Conservation (phyloP, 2,329 filamentous ascomycete genomes). For the Claviceps sp. region DNA sequence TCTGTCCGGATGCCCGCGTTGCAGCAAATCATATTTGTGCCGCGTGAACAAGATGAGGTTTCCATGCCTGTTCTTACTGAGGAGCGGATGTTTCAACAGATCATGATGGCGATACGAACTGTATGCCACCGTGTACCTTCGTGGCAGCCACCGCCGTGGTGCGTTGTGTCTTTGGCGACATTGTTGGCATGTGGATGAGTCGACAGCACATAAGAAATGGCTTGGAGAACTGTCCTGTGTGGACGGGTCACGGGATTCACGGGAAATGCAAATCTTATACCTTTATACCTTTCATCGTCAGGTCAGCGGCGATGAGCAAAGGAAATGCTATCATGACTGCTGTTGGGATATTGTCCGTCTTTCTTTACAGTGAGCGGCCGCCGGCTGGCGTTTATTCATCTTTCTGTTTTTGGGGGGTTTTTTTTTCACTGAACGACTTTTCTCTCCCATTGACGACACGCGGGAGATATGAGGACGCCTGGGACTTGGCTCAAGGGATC, state of each 20-base stretch:
- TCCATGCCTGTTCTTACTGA: slow-evolving; percentile 17
- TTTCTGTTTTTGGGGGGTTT: background rate
- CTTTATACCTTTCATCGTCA: background rate
- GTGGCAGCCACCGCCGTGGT: slow-evolving; percentile 25
- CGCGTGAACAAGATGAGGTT: slow-evolving; percentile 21
- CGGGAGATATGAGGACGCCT: background rate
- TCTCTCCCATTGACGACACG: background rate
- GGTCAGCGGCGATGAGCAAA: background rate
- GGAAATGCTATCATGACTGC: too few species aligned
- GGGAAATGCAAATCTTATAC: background rate
- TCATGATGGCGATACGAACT: slow-evolving; percentile 22
- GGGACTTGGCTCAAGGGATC: too few species aligned
- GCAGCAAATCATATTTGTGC: slow-evolving; percentile 31
- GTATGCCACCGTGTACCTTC: slow-evolving; percentile 17
- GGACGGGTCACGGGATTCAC: too few species aligned
- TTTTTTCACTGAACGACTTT: background rate
- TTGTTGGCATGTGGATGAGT: slow-evolving; percentile 4
- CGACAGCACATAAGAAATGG: background rate
- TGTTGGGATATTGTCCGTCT: background rate
- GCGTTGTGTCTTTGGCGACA: slow-evolving; percentile 17
- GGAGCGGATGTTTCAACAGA: slow-evolving; percentile 23
- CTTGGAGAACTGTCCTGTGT: too few species aligned
- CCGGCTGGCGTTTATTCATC: background rate
- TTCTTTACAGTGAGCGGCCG: background rate
- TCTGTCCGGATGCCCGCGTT: slow-evolving; percentile 25